phyloP scores from a whole-genome alignment of 1,139 yeast genomes.

The Yamadazyma kanchanaburiensis region DNA sequence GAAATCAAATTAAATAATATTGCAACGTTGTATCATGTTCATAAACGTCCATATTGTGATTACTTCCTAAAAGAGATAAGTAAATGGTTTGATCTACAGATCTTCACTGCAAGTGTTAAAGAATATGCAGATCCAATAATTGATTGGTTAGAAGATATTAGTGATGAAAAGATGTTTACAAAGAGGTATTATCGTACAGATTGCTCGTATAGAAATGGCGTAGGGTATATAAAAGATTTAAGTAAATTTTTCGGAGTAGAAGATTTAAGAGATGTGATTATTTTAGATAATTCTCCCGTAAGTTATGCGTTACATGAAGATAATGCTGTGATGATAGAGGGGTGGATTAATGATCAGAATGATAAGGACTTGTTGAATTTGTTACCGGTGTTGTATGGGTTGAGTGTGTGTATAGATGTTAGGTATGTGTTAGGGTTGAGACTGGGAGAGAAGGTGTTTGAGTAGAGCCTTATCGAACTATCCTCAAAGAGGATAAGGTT shows the following conservation, averaged over 20 bases:
- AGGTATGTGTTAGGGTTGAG: conserved; percentile 73
- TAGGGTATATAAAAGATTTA: conserved; percentile 87
- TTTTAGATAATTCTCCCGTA: conserved; percentile 89
- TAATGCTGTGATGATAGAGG: conserved; percentile 91
- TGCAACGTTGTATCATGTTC: conserved; percentile 83
- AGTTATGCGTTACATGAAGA: conserved; percentile 80
- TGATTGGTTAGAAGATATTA: conserved; percentile 67
- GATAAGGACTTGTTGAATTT: conserved; percentile 79
- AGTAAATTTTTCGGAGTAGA: conserved; percentile 46
- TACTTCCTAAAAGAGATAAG: conserved; percentile 72
- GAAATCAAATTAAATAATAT: conserved; percentile 72
- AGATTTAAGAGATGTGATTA: conserved; percentile 70
- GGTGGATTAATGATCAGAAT: conserved; percentile 95
- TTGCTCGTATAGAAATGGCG: conserved; percentile 73
- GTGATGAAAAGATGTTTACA: conserved; percentile 34
- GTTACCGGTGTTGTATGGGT: conserved; percentile 75
- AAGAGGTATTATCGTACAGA: conserved; percentile 74
- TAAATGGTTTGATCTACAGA: conserved; percentile 84
- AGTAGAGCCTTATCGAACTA: no score
- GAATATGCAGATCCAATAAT: conserved; percentile 98
- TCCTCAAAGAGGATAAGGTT: no score
- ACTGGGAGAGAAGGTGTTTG: conserved; percentile 72
- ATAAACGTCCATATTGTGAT: conserved; percentile 90
- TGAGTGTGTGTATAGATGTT: conserved; percentile 85
- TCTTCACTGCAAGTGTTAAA: conserved; percentile 90